phyloP scores from a whole-genome alignment of 345 rosid species.

The Syzygium jambos region DNA sequence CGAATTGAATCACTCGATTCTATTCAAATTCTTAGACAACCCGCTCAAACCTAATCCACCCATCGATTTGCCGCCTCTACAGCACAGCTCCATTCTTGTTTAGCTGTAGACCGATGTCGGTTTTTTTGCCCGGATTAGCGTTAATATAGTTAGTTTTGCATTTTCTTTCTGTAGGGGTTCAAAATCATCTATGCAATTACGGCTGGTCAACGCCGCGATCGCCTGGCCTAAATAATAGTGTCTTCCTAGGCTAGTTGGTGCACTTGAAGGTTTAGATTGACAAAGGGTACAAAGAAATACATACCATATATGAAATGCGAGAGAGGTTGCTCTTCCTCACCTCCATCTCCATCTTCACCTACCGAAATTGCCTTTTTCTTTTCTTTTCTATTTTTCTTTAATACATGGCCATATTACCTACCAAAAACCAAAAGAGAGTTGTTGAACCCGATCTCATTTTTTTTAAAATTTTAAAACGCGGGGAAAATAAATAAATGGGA shows the following conservation, averaged over 20 bases:
- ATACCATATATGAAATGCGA: neutral
- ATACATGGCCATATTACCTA: neutral
- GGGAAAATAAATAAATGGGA: accelerated
- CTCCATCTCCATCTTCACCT: neutral
- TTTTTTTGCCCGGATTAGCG: neutral
- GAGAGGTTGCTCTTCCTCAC: neutral
- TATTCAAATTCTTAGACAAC: too few relatives aligned
- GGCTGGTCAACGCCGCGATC: neutral
- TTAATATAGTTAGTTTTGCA: neutral
- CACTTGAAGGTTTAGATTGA: neutral
- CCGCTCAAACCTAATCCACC: neutral
- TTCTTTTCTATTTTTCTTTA: neutral
- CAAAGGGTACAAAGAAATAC: accelerated
- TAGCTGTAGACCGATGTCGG: too few relatives aligned
- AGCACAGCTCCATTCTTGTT: too few relatives aligned
- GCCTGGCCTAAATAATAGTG: accelerated
- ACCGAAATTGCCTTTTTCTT: neutral
- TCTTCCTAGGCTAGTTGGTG: neutral
- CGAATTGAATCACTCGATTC: too few relatives aligned
- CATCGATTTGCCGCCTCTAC: neutral
- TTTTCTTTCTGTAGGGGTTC: neutral
- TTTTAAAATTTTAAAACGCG: neutral
- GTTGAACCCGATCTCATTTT: accelerated
- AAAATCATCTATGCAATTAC: neutral
- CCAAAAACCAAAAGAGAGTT: neutral